Evolutionary conservation across 2,329 filamentous ascomycete genomes (phyloP).

Genomic region (Remersonia thermophila): DNA sequence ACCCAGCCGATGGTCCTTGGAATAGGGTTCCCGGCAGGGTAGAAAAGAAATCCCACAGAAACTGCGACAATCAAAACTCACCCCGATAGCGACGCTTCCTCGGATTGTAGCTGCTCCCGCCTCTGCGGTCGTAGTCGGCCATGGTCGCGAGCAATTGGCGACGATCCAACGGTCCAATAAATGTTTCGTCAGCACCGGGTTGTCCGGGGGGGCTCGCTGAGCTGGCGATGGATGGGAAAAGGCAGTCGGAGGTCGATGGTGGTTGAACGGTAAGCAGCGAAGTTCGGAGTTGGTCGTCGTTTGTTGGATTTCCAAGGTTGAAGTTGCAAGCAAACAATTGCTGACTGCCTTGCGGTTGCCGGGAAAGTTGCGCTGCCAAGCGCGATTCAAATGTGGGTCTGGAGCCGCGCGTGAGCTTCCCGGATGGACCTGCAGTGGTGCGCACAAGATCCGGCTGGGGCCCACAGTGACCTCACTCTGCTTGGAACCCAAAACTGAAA

Average conservation of each 20-base stretch:
- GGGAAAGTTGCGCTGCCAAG: slow-evolving; percentile 6
- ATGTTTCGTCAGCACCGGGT: no score
- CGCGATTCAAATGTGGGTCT: slow-evolving; percentile 8
- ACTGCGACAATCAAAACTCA: slow-evolving; percentile 30
- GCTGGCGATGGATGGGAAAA: background rate
- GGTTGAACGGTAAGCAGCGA: no score
- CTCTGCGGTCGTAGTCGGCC: slow-evolving; percentile 46
- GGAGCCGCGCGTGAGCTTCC: background rate
- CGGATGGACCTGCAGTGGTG: no score
- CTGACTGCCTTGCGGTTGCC: background rate
- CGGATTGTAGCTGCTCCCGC: slow-evolving; percentile 41
- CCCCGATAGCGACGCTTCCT: slow-evolving; percentile 75
- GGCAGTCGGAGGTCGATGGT: background rate
- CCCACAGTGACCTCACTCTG: no score
- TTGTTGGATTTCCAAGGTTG: background rate
- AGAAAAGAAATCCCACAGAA: no score
- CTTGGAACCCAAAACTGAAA: no score
- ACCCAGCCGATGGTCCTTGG: no score
- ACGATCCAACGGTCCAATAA: background rate
- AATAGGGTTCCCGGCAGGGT: no score
- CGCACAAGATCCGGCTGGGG: no score
- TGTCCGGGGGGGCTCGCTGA: no score
- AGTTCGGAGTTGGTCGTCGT: background rate
- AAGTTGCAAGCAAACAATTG: background rate
- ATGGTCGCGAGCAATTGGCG: slow-evolving; percentile 22